Evolutionary conservation across 257 asterid species (phyloP), one percentile per base, ranked within the genome.

Genomic region (Solanum ossicruentum): DNA sequence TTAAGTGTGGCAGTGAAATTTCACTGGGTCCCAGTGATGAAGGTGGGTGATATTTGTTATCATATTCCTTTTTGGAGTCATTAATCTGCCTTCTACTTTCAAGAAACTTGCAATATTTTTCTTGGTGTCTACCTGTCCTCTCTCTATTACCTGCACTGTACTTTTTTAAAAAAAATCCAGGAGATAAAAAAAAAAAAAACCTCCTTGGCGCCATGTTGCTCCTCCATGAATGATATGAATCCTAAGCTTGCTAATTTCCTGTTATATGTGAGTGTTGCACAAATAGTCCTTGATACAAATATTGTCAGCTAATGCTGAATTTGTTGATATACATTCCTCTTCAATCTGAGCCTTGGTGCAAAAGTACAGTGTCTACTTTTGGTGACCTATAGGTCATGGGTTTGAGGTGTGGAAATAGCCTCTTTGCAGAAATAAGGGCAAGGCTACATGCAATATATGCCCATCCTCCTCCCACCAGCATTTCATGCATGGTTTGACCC

Each of bases 1-100:
- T 96, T 73, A 87, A 89, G 85, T 94, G 98, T 87, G 99, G 98
- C 87, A 92, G 97, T 85, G 98, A 96, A 90, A 95, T 95, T 67
- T 88, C 91, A 81, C 93, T 92, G 51, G 94, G 98, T 65, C 89
- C 93, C 23, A 89, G 86, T 72, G 86, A 89, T 78, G 90, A 93
- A 84, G 97, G 97, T 91, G 26, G n/a, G 82, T 26, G 26, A 9
- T 77, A 49, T 28, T 26, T 78, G 28, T 78, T 78, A 9, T 52
- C 65, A 52, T 39, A 78, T 26, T 52, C 47, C 58, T 28, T 51
- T 78, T 26, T 52, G 63, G 80, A 72, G 36, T n/a, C 80, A 45
- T 72, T 26, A 52, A 10, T 78, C 61, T 77, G 23, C 5, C 65
- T 78, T 26, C 15, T 36, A 16, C 82, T 71, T 71, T 10, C 43